phyloP scores from a whole-genome alignment of 2,329 filamentous ascomycete species.

The Neoscytalidium dimidiatum region DNA sequence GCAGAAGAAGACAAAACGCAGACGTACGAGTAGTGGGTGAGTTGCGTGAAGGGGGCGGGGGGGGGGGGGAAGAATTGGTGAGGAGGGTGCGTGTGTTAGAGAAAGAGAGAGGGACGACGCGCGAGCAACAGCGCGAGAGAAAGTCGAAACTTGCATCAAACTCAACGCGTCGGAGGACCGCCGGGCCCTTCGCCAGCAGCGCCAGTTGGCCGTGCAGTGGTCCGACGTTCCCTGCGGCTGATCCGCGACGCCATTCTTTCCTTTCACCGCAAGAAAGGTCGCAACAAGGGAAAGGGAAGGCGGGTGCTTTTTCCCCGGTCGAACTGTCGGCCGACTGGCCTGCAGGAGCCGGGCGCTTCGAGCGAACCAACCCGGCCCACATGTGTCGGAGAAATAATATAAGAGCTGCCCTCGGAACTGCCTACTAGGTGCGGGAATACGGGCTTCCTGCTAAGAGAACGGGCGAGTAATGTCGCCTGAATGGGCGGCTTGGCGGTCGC shows the following conservation, averaged over 20 bases:
- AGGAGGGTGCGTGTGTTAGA: background rate
- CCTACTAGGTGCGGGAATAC: too few species aligned
- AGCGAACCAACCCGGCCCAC: background rate
- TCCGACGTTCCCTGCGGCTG: constrained; percentile 4
- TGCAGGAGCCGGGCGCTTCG: constrained; percentile 2
- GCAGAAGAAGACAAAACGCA: too few species aligned
- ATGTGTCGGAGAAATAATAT: background rate
- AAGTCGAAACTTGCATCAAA: constrained; percentile 7
- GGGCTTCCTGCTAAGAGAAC: too few species aligned
- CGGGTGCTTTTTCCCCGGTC: background rate
- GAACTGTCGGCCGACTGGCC: background rate
- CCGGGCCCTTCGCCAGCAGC: background rate
- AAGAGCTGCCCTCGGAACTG: background rate
- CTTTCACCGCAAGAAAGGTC: background rate
- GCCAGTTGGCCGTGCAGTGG: background rate
- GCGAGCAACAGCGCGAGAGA: background rate
- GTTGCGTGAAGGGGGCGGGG: background rate
- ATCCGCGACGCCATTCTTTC: background rate
- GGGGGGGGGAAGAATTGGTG: background rate
- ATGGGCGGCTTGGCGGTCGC: background rate
- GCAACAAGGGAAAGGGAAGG: background rate
- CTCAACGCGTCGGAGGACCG: background rate
- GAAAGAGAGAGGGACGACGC: background rate
- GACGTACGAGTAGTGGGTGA: too few species aligned
- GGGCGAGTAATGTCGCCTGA: background rate